Evolutionary conservation across 306 rosid genomes (phyloP).

Genomic region (Amphicarpaea edgeworthii): DNA sequence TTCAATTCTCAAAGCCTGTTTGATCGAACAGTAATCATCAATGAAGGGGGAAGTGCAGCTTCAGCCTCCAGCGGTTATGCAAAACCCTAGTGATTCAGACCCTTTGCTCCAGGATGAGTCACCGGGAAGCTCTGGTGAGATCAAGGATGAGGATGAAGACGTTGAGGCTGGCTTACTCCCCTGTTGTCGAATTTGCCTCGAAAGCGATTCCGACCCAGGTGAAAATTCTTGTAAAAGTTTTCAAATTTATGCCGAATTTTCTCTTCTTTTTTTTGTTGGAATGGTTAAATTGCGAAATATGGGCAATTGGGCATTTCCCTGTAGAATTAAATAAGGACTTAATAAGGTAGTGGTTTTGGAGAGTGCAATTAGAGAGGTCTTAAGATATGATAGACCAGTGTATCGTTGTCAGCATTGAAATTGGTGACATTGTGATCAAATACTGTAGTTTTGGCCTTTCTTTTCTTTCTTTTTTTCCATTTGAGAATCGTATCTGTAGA

Average conservation of each 20-base stretch:
- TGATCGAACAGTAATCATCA: constrained; percentile 38
- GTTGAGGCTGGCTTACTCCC: constrained; percentile 80
- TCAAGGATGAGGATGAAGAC: constrained; percentile 82
- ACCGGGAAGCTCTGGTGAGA: constrained; percentile 72
- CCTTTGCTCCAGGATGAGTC: constrained; percentile 67
- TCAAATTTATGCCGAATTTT: constrained; percentile 3
- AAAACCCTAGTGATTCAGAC: constrained; percentile 80
- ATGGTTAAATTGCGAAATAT: background rate
- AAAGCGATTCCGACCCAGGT: constrained; percentile 93
- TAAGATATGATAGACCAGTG: background rate
- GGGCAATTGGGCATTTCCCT: background rate
- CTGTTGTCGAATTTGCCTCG: constrained; percentile 95
- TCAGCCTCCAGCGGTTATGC: constrained; percentile 59
- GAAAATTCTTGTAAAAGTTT: background rate
- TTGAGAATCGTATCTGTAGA: background rate
- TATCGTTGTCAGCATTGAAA: background rate
- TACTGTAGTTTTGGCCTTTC: constrained; percentile 6
- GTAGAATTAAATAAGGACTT: constrained; percentile 15
- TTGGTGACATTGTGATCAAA: constrained; percentile 26
- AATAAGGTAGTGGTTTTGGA: background rate
- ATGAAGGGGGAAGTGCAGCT: constrained; percentile 96
- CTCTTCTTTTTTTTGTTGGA: background rate
- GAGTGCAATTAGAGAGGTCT: background rate
- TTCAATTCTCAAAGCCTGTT: constrained; percentile 36
- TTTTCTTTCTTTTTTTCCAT: background rate